phyloP scores from a whole-genome alignment of 1,284 basidiomycete genomes.

The Veloboletus limbatus region DNA sequence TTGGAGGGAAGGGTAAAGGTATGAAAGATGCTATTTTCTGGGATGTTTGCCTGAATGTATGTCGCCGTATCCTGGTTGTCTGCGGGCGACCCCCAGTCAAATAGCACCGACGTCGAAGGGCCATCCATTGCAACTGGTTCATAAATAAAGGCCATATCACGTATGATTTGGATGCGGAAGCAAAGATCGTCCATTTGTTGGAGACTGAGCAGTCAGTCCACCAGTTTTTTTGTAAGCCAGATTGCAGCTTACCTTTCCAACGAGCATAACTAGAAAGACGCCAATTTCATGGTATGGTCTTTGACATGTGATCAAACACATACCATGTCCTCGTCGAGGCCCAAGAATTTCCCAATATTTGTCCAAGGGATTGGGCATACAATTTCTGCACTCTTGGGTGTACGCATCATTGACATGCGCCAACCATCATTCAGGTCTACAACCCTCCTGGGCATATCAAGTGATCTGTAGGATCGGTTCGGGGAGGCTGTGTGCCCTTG shows the following conservation, averaged over 20 bases:
- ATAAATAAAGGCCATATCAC: constrained; percentile 46
- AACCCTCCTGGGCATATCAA: constrained; percentile 6
- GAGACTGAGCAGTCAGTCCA: constrained; percentile 30
- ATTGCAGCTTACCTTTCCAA: constrained; percentile 26
- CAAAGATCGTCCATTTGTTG: constrained; percentile 33
- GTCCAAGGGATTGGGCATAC: constrained; percentile 31
- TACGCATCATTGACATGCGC: constrained; percentile 27
- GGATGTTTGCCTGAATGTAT: constrained; percentile 34
- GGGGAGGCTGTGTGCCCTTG: constrained; percentile 14
- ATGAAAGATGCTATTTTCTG: constrained; percentile 35
- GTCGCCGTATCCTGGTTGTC: constrained; percentile 33
- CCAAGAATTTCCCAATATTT: constrained; percentile 16
- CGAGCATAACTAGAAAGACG: constrained; percentile 27
- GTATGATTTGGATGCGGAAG: constrained; percentile 37
- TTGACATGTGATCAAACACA: constrained; percentile 5
- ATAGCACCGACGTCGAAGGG: constrained; percentile 40
- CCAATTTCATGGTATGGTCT: not conserved
- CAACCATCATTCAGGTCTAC: constrained; percentile 21
- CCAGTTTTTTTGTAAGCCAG: not conserved
- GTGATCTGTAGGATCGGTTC: constrained; percentile 1
- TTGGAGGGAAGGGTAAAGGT: constrained; percentile 46
- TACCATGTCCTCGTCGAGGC: constrained; percentile 29
- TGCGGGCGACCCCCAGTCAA: constrained; percentile 47
- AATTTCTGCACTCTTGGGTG: constrained; percentile 28
- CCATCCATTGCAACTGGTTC: constrained; percentile 54